phyloP scores from a whole-genome alignment of 441 rosid species.

The Adansonia grandidieri region DNA sequence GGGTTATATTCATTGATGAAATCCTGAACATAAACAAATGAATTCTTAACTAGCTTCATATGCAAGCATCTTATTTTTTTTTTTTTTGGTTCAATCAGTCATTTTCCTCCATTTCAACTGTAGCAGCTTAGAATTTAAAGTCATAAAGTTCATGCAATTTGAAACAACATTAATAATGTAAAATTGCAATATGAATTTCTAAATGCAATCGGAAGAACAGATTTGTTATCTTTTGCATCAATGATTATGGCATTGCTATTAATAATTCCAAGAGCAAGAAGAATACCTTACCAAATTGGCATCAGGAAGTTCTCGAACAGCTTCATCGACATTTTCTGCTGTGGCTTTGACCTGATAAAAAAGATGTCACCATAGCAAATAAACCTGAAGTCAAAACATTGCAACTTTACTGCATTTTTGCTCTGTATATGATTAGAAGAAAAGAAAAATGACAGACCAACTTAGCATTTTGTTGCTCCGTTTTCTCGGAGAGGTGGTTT shows the following conservation, averaged over 20 bases:
- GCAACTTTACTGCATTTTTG: neutral
- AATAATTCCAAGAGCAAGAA: constrained; percentile 35
- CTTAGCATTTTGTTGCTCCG: constrained; percentile 74
- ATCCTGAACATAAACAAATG: too few relatives aligned
- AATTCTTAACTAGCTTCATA: too few relatives aligned
- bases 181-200: neutral
- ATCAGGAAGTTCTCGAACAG: constrained; percentile 96
- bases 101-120: too few relatives aligned
- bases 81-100: too few relatives aligned
- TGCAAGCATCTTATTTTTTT: too few relatives aligned
- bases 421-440: neutral
- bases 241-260: constrained; percentile 16
- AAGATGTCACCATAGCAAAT: constrained; percentile 2
- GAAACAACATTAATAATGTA: neutral
- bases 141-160: too few relatives aligned
- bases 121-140: too few relatives aligned
- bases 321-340: constrained; percentile 92
- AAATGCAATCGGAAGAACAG: neutral
- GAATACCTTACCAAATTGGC: constrained; percentile 92
- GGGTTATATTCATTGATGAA: too few relatives aligned
- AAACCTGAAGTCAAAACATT: neutral
- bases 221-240: constrained; percentile 12
- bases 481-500: constrained; percentile 76
- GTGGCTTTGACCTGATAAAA: constrained; percentile 79
- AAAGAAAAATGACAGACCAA: constrained; percentile 46